These are phyloP conservation scores for Corymbia calophylla DNA, from an alignment of 441 rosid species.

Conservation along the genomic window DNA sequence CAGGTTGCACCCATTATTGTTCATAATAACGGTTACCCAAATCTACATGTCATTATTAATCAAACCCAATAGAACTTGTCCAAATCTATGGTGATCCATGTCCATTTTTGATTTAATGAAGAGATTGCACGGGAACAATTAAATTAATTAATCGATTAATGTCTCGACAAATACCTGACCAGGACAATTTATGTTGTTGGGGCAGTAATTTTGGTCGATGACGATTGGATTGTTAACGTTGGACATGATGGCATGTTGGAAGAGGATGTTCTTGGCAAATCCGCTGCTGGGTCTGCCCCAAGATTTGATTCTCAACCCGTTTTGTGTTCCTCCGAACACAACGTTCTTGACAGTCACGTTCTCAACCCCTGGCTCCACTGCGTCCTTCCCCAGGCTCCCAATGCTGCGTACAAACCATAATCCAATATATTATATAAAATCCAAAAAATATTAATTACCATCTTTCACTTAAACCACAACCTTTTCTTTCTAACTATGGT, in stretches of 20 bases:
- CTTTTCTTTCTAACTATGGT: background rate
- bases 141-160: background rate
- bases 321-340: background rate
- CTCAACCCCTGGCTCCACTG: background rate
- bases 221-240: background rate
- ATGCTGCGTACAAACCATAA: background rate
- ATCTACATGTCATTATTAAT: background rate
- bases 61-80: background rate
- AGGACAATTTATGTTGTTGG: background rate
- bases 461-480: background rate
- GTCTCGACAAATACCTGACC: background rate
- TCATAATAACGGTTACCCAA: background rate
- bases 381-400: background rate
- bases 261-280: background rate
- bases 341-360: background rate
- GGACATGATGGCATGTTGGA: background rate
- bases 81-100: background rate
- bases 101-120: background rate
- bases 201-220: background rate
- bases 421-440: background rate
- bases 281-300: background rate
- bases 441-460: background rate
- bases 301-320: background rate
- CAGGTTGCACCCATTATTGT: background rate
- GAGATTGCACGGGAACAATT: background rate